Evolutionary conservation across 192 early-diverging fungal genomes (phyloP).

Genomic region (Cetraspora pellucida): DNA sequence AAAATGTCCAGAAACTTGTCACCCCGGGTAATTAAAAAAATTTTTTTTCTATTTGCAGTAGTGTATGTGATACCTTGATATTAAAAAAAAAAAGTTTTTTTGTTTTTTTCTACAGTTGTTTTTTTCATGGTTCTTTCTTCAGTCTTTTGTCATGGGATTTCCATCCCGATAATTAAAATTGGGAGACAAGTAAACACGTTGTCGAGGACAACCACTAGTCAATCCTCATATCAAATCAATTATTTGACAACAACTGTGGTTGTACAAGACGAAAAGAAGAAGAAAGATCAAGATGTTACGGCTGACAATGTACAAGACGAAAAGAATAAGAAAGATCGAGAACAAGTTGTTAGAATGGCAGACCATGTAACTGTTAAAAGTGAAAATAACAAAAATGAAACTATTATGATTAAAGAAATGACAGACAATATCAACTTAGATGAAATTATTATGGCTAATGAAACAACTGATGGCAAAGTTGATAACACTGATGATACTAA

Average conservation of each 20-base stretch:
- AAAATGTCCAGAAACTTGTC: not conserved
- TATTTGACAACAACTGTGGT: not conserved
- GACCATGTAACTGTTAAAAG: not conserved
- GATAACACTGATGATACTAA: not conserved
- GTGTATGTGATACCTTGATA: not conserved
- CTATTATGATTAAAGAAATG: not conserved
- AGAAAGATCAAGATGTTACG: too few species aligned
- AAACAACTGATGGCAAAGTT: not conserved
- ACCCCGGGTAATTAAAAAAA: not conserved
- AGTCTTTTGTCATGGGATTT: conserved; percentile 79
- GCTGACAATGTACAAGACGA: too few species aligned
- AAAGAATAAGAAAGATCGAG: too few species aligned
- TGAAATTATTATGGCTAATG: not conserved
- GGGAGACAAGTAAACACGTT: conserved; percentile 8
- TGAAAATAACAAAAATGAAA: not conserved
- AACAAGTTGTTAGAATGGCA: too few species aligned
- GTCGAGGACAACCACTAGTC: not conserved
- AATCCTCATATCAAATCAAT: too few species aligned
- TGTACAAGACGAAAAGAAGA: not conserved
- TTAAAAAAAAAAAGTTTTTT: too few species aligned
- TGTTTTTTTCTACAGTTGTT: conserved; percentile 59
- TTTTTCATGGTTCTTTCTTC: conserved; percentile 76
- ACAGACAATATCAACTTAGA: not conserved
- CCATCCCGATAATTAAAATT: conserved; percentile 54
- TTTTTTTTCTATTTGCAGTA: not conserved